phyloP scores from a whole-genome alignment of 495 filamentous ascomycete species.

The Neurospora cerealis region DNA sequence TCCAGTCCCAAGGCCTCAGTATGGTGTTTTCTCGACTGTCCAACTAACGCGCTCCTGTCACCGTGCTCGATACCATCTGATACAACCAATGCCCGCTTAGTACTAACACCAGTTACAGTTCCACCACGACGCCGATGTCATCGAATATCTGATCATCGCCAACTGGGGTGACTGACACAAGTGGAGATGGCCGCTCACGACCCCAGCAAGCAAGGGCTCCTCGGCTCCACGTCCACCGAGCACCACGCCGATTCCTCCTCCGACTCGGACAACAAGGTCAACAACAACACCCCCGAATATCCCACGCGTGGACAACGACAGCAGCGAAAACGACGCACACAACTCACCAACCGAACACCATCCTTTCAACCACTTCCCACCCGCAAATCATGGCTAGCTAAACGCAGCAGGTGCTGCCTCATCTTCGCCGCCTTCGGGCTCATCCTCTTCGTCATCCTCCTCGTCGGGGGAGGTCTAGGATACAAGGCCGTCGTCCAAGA shows the following conservation, averaged over 20 bases:
- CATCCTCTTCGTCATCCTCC: conserved; percentile 24
- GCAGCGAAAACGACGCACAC: conserved; percentile 6
- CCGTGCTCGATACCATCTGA: background rate
- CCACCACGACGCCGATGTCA: background rate
- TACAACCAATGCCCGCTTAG: background rate
- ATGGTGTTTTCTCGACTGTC: background rate
- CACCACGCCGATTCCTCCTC: conserved; percentile 17
- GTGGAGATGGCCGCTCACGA: conserved; percentile 5
- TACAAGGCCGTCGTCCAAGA: conserved; percentile 33
- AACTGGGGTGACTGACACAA: background rate
- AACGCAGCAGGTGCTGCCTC: conserved; percentile 28
- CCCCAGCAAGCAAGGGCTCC: conserved; percentile 16
- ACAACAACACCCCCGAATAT: conserved; percentile 34
- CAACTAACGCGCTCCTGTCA: background rate
- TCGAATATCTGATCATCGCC: background rate
- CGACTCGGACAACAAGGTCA: conserved; percentile 18
- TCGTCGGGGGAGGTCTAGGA: conserved; percentile 27
- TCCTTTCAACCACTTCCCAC: conserved; percentile 7
- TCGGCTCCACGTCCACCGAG: conserved; percentile 3
- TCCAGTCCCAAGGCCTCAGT: background rate
- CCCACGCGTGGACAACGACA: conserved; percentile 17
- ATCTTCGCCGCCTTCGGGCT: conserved; percentile 15
- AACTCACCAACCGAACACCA: conserved; percentile 1
- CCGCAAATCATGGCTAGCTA: conserved; percentile 15
- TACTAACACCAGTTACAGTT: background rate